Base-by-base conservation (phyloP, 495 filamentous ascomycete species). In the Penicillium goetzii region DNA sequence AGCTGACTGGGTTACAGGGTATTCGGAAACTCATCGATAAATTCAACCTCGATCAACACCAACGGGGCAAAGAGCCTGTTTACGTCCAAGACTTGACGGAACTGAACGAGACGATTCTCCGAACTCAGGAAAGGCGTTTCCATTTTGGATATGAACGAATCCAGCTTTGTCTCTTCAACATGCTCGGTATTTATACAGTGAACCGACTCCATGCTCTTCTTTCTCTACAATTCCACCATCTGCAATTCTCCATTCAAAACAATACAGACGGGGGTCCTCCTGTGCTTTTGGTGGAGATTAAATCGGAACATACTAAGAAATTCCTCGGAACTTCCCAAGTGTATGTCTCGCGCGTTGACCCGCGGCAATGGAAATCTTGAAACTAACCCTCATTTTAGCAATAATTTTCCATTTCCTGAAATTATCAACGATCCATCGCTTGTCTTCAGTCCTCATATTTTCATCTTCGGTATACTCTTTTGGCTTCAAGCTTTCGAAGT, bases 371-470 rank as follows among this genome's bases (percentile, higher is more conserved):
- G 26, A 50, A 8, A 50, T 47, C 45, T 8, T 50, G 9, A 50
- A 2, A 50, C 12, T 50, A 50, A 50, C 45, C 1, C 45, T 50
- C 1, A 50, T 50, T 50, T 26, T 50, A 50, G 43, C 19, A 47
- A 47, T 23, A 47, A 58, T 45, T 74, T 74, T 56, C 51, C 55
- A 17, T 56, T 74, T 30, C 69, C 68, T 33, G 64, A 72, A 59
- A 74, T 74, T 33, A 70, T 74, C 36, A 41, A 69, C 52, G 69
- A 70, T 62, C 64, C 59, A 4, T 70, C 67, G 21, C 63, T 74
- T 15, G 47, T 72, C 17, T 69, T 72, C 38, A 74, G 69, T 49
- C 71, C 64, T 32, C 60, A 74, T 61, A 40, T 61, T 25, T 69
- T 74, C 21, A 45, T 71, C 9, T 68, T 69, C 19, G 62, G 68